phyloP scores from a whole-genome alignment of 176 grass and related monocot species.

The Juncus effusus region DNA sequence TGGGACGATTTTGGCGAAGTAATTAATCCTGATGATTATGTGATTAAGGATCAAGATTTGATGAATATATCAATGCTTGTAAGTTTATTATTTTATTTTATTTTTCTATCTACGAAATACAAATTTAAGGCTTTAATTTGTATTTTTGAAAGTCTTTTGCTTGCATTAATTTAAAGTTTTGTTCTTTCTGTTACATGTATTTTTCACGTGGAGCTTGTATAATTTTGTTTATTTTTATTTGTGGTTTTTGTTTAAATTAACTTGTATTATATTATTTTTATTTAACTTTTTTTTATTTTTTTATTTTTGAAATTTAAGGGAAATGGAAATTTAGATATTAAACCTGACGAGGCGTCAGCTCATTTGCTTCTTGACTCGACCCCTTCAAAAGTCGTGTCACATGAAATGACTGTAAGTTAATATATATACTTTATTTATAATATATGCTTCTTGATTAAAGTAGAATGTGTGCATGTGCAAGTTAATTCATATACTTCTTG shows the following conservation, averaged over 20 bases:
- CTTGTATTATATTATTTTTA: conserved; percentile 20
- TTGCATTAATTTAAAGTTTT: background rate
- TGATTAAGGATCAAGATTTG: conserved; percentile 79
- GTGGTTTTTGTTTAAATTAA: background rate
- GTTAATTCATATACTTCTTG: background rate
- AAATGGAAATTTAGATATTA: conserved; percentile 67
- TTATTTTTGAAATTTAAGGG: conserved; percentile 43
- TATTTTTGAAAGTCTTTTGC: background rate
- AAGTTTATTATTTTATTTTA: conserved; percentile 50
- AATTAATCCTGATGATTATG: conserved; percentile 96
- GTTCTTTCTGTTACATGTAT: background rate
- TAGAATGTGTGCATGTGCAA: background rate
- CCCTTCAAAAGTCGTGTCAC: conserved; percentile 88
- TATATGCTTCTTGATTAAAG: conserved; percentile 17
- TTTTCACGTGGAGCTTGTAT: background rate
- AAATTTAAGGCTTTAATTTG: conserved; percentile 8
- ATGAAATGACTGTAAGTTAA: conserved; percentile 75
- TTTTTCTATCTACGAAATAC: background rate
- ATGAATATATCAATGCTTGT: conserved; percentile 63
- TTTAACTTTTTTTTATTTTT: conserved; percentile 19
- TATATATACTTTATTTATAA: conserved; percentile 6
- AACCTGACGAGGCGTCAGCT: conserved; percentile 80
- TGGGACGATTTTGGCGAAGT: conserved; percentile 99
- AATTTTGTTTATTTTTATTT: conserved; percentile 9
- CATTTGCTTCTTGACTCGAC: conserved; percentile 75